Conservation (phyloP, 345 rosid genomes). For the Euclidium syriacum region DNA sequence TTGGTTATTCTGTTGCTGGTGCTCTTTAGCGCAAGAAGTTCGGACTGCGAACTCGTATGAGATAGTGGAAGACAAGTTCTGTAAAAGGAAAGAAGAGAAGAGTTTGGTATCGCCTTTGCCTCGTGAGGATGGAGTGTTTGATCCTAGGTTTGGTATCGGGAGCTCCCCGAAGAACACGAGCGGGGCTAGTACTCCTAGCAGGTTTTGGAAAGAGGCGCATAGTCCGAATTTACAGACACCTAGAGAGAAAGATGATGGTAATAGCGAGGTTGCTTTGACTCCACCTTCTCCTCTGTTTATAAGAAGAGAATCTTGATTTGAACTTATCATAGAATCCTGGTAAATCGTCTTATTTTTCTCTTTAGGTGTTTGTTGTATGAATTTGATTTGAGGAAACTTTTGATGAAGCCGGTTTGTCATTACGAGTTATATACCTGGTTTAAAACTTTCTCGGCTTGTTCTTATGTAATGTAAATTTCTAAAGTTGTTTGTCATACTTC, state of each 20-base stretch:
- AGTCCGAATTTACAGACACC: constrained; percentile 47
- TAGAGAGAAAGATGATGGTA: constrained; percentile 43
- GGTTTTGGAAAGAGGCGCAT: constrained; percentile 36
- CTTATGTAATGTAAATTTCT: constrained; percentile 13
- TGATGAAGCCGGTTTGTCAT: constrained; percentile 1
- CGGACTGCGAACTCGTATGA: constrained; percentile 72
- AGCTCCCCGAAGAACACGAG: constrained; percentile 28
- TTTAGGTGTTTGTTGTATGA: background rate
- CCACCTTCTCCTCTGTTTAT: constrained; percentile 63
- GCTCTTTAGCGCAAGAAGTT: constrained; percentile 90
- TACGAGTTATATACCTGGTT: background rate
- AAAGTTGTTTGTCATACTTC: background rate
- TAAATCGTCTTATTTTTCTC: background rate
- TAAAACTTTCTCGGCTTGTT: background rate
- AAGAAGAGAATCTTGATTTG: constrained; percentile 39
- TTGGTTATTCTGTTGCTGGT: constrained; percentile 93
- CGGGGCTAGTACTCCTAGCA: constrained; percentile 38
- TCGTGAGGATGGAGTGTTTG: constrained; percentile 38
- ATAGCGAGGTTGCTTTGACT: constrained; percentile 48
- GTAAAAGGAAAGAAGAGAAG: constrained; percentile 24
- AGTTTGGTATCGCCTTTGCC: constrained; percentile 43
- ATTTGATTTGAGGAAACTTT: background rate
- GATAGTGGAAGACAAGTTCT: constrained; percentile 57
- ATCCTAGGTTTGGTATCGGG: constrained; percentile 29
- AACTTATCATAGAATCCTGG: constrained; percentile 4